These are phyloP conservation scores for Hyaloscypha bicolor DNA, from an alignment of 495 filamentous ascomycete genomes.

Conservation along the genomic window DNA sequence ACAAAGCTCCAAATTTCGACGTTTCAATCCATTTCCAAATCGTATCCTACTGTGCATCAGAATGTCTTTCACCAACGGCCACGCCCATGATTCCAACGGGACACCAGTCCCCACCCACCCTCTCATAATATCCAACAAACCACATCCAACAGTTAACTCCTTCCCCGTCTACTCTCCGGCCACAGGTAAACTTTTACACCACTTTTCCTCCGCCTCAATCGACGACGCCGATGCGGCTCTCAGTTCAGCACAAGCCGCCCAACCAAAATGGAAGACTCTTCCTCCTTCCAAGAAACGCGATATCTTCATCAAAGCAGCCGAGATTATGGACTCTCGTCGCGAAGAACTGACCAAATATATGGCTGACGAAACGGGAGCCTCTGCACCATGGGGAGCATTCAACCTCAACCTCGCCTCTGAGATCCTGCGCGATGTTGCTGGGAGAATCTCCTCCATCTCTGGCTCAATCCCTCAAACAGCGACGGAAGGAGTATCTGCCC, in stretches of 20 bases:
- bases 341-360: slow-evolving; percentile 66
- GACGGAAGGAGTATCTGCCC: slow-evolving; percentile 58
- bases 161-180: slow-evolving; percentile 64
- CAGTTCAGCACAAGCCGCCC: slow-evolving; percentile 66
- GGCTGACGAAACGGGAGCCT: slow-evolving; percentile 69
- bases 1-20: not conserved
- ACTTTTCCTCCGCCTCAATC: slow-evolving; percentile 62
- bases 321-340: slow-evolving; percentile 62
- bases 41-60: not conserved
- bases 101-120: slow-evolving; percentile 16
- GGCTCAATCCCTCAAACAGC: slow-evolving; percentile 63
- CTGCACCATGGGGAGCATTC: slow-evolving; percentile 56
- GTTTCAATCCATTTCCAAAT: not conserved
- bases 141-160: slow-evolving; percentile 7
- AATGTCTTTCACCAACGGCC: slow-evolving; percentile 1
- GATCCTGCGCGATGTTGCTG: slow-evolving; percentile 71
- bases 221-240: slow-evolving; percentile 64
- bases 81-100: slow-evolving; percentile 7
- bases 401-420: slow-evolving; percentile 63
- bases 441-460: slow-evolving; percentile 59
- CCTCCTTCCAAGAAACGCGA: slow-evolving; percentile 65
- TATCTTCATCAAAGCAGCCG: slow-evolving; percentile 71
- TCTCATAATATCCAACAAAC: slow-evolving; percentile 25
- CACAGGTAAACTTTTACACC: slow-evolving; percentile 61
- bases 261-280: slow-evolving; percentile 68